Percentiles rank a stretch among this genome's conserved stretches.
phyloP scores from a whole-genome alignment of 345 rosid species.

The Cardamine chenopodiifolia region DNA sequence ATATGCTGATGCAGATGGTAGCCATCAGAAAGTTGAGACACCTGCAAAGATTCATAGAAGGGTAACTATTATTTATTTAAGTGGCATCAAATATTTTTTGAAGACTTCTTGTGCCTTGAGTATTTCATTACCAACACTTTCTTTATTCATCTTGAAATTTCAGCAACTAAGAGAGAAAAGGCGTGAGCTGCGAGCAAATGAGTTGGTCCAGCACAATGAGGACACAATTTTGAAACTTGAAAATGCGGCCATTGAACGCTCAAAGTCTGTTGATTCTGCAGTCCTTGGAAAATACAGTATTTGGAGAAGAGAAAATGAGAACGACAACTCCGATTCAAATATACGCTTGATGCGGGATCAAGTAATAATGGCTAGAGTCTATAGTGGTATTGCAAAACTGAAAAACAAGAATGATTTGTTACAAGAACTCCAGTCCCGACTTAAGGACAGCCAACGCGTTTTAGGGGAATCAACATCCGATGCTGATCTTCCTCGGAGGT shows the following conservation, averaged over 20 bases:
- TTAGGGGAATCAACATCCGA: conserved; percentile 76
- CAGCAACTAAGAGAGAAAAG: conserved; percentile 92
- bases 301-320: conserved; percentile 95
- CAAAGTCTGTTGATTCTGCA: conserved; percentile 93
- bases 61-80: conserved; percentile 47
- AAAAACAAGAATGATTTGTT: conserved; percentile 69
- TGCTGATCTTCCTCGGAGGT: conserved; percentile 87
- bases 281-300: conserved; percentile 92
- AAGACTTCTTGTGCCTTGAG: background rate
- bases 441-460: conserved; percentile 86
- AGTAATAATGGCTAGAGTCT: conserved; percentile 94
- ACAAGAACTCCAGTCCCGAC: conserved; percentile 72
- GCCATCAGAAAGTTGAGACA: conserved; percentile 54
- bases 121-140: conserved; percentile 2
- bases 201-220: conserved; percentile 67
- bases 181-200: conserved; percentile 77
- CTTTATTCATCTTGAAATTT: conserved; percentile 13
- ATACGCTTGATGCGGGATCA: conserved; percentile 93
- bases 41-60: conserved; percentile 75
- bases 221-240: conserved; percentile 79
- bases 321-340: conserved; percentile 82
- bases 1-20: conserved; percentile 51
- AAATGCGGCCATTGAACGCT: conserved; percentile 91
- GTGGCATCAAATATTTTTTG: background rate
- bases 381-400: conserved; percentile 73